phyloP scores from a whole-genome alignment of 2,329 filamentous ascomycete species.

The Diaporthe amygdali region DNA sequence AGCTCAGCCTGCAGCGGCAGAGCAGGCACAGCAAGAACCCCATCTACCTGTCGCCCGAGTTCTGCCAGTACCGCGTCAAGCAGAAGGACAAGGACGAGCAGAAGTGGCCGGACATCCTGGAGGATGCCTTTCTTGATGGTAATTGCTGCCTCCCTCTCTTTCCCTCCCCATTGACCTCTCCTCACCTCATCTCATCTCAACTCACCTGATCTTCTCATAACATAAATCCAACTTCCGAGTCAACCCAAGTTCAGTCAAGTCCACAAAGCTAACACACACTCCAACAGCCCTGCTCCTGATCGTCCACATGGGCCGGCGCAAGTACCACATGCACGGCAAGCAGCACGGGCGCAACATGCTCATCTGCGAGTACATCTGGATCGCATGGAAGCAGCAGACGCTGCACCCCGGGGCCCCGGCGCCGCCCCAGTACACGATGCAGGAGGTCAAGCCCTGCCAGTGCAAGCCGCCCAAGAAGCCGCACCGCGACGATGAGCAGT shows the following conservation, averaged over 20 bases:
- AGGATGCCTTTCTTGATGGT: slow-evolving; percentile 73
- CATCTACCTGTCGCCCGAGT: slow-evolving; percentile 66
- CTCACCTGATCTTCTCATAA: not conserved
- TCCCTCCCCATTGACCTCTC: not conserved
- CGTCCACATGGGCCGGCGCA: slow-evolving; percentile 69
- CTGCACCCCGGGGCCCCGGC: slow-evolving; percentile 47
- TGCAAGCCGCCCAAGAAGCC: slow-evolving; percentile 32
- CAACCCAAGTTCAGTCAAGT: not conserved
- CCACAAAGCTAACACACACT: not conserved
- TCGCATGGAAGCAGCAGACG: slow-evolving; percentile 48
- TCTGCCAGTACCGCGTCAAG: slow-evolving; percentile 69
- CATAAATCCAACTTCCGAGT: not conserved
- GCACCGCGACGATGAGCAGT: slow-evolving; percentile 39
- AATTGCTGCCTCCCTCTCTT: no score
- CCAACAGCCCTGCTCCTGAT: slow-evolving; percentile 65
- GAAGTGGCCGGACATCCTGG: slow-evolving; percentile 66
- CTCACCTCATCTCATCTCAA: not conserved
- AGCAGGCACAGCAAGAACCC: slow-evolving; percentile 56
- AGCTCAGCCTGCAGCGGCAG: slow-evolving; percentile 35
- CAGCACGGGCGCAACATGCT: slow-evolving; percentile 73
- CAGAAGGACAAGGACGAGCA: slow-evolving; percentile 68
- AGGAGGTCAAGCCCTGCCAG: slow-evolving; percentile 32
- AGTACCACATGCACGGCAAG: slow-evolving; percentile 68
- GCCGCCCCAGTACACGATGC: slow-evolving; percentile 50
- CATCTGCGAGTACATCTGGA: slow-evolving; percentile 71